Evolutionary conservation across 2,329 filamentous ascomycete genomes (phyloP), one percentile per base, ranked within the genome.

Genomic region (Claviceps fusiformis): DNA sequence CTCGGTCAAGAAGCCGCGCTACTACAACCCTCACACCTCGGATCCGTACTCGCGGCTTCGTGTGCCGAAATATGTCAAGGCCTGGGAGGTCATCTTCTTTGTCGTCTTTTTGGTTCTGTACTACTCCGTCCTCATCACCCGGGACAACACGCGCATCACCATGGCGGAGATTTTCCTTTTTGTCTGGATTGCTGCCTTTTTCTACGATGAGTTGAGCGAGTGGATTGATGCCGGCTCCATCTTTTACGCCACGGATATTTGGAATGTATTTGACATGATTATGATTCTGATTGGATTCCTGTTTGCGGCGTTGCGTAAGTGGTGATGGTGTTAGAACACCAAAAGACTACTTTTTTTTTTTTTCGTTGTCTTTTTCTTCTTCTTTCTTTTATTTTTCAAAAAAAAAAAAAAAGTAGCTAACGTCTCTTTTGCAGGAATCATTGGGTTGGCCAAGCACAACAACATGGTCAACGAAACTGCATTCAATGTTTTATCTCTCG

Each of bases 401-500:
- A 19, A 19, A 19, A 33, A 19, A 19, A 19, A 19, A 19, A 19
- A 19, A 19, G 31, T 33, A 33, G 13, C 44, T 15, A 29, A 8
- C 19, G 19, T 19, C 37, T 52, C 8, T 41, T 3, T 7, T 19
- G 19, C 8, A 71, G 69, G 69, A 50, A 63, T 70, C 44, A 62
- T 68, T 39, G 63, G 62, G 2, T 58, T 65, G 13, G 74, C 75
- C 27, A 79, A 78, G 53, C 68, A 79, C 27, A 81, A 84, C 59
- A 68, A 73, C 10, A 69, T 75, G 17, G 78, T 89, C n/a, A 86
- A 86, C 50, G 86, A 93, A 57, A 75, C 85, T 3, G 85, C 89
- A 0, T 96, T 95, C 67, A 89, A 96, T 64, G 84, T 96, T n/a
- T 74, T 96, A 27, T 86, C 89, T 0, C 75, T 96, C 15, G 89